Evolutionary conservation across 352 stramenopile species (phyloP), one percentile per base, ranked within the genome.

Genomic region (Globisporangium sylvaticum): DNA sequence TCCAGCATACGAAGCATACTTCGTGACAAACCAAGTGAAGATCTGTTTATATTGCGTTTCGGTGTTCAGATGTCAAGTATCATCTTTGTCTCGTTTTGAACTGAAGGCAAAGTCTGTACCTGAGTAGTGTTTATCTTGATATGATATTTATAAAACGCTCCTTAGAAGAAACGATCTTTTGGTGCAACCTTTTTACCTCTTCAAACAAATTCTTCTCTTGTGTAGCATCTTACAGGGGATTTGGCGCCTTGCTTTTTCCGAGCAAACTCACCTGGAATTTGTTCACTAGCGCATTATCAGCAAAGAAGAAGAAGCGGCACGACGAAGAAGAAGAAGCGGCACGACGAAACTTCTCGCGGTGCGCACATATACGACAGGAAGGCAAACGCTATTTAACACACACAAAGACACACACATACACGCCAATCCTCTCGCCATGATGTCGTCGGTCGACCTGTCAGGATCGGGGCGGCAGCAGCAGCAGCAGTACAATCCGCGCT

Each of bases 371-470:
- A n/a, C n/a, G 22, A 24, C 22, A 15, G 9, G n/a, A n/a, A n/a
- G 22, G 46, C 46, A 54, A 56, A 24, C 22, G 22, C 22, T 25
- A 22, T n/a, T 46, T 27, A 46, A 7, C 31, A 32, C 22, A 52
- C 27, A 53, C 22, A 44, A 22, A 24, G 10, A n/a, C 25, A 39
- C 25, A 32, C 18, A 58, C 27, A 37, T 12, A 12, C 31, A 12
- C 31, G n/a, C n/a, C 15, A 58, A 14, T 25, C 34, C 20, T 39
- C 24, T n/a, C 32, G 7, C 42, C 12, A 67, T 67, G 62, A 67
- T 67, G 62, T 67, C 62, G 31, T 67, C 62, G 1, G 62, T 67
- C 32, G 62, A 67, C 12, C 39, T 67, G 52, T 62, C 62, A n/a
- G n/a, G 22, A 18, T 55, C 50, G 24, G 20, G 14, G 5, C 24